A percentile compares a stretch with the other conserved stretches of the same genome.
Conservation (phyloP, 768 basidiomycete genomes). For the Amanita fuliginea region DNA sequence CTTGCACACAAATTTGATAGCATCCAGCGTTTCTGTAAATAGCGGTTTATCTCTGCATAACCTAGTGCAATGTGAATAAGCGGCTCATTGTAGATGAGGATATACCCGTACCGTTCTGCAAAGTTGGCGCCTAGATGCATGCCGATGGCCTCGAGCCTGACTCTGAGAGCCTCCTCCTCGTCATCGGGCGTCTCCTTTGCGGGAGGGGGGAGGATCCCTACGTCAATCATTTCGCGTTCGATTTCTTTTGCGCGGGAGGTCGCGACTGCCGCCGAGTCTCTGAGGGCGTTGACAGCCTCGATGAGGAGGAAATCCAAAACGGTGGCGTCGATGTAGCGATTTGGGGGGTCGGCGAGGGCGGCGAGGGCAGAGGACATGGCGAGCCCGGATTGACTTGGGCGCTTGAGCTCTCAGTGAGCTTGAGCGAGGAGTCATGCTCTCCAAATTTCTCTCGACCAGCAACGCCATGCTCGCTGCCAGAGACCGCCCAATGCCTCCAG, state of each 20-base stretch:
- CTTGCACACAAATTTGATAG: slow-evolving; percentile 93
- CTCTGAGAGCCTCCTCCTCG: slow-evolving; percentile 62
- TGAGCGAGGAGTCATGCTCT: background rate
- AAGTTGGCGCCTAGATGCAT: slow-evolving; percentile 80
- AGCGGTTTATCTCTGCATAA: slow-evolving; percentile 65
- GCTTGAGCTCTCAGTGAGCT: too few relatives aligned
- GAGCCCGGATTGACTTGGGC: background rate
- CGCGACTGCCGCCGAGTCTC: slow-evolving; percentile 65
- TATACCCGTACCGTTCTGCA: slow-evolving; percentile 58
- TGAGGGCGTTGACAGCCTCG: slow-evolving; percentile 65
- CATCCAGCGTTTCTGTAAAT: slow-evolving; percentile 78
- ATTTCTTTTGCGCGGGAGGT: slow-evolving; percentile 52
- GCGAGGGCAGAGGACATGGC: slow-evolving; percentile 20
- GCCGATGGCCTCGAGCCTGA: slow-evolving; percentile 74
- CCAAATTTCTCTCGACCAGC: slow-evolving; percentile 32
- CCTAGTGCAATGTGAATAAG: slow-evolving; percentile 26
- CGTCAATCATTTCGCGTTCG: slow-evolving; percentile 72
- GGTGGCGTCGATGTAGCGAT: slow-evolving; percentile 49
- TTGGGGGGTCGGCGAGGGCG: slow-evolving; percentile 55
- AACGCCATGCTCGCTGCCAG: background rate
- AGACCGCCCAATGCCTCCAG: slow-evolving; percentile 16
- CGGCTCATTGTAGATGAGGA: background rate
- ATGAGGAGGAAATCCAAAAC: slow-evolving; percentile 84
- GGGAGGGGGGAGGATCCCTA: slow-evolving; percentile 54
- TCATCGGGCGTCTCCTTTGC: slow-evolving; percentile 50